A percentile compares a stretch with the other conserved stretches of the same genome.
These are phyloP conservation scores for Lolium perenne DNA, from an alignment of 176 grass and related monocot species.

Conservation along the genomic window DNA sequence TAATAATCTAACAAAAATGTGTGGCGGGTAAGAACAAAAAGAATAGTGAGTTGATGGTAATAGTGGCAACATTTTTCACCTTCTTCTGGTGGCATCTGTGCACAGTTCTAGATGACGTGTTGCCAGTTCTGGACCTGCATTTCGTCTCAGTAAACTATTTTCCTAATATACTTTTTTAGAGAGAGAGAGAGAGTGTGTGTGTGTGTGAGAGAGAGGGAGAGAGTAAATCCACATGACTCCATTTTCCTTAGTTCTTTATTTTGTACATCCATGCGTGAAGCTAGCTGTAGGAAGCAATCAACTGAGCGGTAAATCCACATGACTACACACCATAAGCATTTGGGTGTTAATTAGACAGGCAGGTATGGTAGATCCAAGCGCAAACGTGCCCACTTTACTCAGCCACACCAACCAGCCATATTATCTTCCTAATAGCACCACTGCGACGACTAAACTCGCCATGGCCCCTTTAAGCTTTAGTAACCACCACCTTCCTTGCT, in stretches of 20 bases:
- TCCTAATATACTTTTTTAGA: background rate
- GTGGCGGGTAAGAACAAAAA: background rate
- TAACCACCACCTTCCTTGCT: constrained; percentile 38
- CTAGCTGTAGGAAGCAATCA: constrained; percentile 3
- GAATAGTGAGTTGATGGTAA: background rate
- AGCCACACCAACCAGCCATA: constrained; percentile 33
- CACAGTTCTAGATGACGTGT: background rate
- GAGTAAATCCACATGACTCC: too few relatives aligned
- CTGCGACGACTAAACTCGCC: background rate
- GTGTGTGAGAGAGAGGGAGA: background rate
- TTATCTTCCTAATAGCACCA: background rate
- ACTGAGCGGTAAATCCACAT: constrained; percentile 31
- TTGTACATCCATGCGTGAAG: constrained; percentile 11
- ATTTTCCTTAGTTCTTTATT: background rate
- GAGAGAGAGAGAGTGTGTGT: too few relatives aligned
- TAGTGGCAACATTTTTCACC: constrained; percentile 15
- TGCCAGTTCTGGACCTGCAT: constrained; percentile 32
- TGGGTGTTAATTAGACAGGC: constrained; percentile 10
- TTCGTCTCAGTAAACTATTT: background rate
- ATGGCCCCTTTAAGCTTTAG: constrained; percentile 40
- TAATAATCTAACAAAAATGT: background rate
- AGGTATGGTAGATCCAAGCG: constrained; percentile 27
- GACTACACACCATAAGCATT: constrained; percentile 16
- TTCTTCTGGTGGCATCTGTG: background rate
- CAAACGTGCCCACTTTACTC: constrained; percentile 38